phyloP scores from a whole-genome alignment of 2,329 filamentous ascomycete species.

The Chalara sp. region DNA sequence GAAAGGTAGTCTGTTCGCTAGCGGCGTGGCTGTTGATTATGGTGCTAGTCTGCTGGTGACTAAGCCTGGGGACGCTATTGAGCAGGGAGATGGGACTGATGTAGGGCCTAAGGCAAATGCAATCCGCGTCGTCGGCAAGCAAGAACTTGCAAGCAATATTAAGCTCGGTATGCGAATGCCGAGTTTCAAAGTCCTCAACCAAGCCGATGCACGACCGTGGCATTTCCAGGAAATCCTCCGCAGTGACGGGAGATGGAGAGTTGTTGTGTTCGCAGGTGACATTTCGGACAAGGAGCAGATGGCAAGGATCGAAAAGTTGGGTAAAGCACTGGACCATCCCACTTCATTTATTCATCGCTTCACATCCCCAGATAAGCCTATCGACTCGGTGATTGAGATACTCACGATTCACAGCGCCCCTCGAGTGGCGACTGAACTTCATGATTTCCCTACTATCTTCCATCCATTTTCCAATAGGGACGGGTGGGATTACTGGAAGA shows the following conservation, averaged over 20 bases:
- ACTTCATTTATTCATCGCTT: conserved; percentile 37
- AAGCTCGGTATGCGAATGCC: conserved; percentile 50
- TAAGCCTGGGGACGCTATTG: conserved; percentile 37
- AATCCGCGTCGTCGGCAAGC: conserved; percentile 39
- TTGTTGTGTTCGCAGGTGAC: conserved; percentile 57
- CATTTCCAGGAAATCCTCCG: conserved; percentile 50
- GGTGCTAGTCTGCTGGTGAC: conserved; percentile 47
- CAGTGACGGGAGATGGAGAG: conserved; percentile 50
- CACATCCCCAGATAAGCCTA: conserved; percentile 30
- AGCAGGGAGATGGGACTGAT: conserved; percentile 42
- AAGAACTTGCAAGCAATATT: conserved; percentile 20
- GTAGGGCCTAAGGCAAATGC: conserved; percentile 37
- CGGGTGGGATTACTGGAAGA: conserved; percentile 49
- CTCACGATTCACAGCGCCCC: conserved; percentile 42
- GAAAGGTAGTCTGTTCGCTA: conserved; percentile 53
- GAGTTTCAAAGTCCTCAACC: conserved; percentile 52
- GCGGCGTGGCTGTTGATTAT: conserved; percentile 53
- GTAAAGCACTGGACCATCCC: conserved; percentile 32
- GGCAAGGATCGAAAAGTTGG: conserved; percentile 39
- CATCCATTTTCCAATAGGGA: conserved; percentile 36
- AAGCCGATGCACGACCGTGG: conserved; percentile 45
- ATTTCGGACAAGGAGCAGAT: conserved; percentile 38
- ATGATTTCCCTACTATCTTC: conserved; percentile 42
- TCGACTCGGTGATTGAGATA: conserved; percentile 50
- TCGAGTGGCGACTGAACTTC: conserved; percentile 39